Percentiles rank a stretch among this genome's conserved stretches.
Evolutionary conservation across 1,284 basidiomycete genomes (phyloP).

Genomic region (Irpex sp.): DNA sequence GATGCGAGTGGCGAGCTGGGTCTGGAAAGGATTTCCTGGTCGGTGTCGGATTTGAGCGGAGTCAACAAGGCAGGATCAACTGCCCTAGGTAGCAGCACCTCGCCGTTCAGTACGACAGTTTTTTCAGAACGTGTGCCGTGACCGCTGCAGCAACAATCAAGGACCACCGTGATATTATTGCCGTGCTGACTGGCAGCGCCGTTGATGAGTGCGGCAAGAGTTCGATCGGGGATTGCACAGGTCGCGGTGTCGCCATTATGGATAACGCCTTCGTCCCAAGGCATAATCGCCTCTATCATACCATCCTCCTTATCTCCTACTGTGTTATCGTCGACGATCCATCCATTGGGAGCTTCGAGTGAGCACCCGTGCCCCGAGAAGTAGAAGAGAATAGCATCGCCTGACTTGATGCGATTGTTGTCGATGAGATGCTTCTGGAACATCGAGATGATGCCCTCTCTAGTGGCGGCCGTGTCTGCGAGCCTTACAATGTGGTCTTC

Average conservation of each 20-base stretch:
- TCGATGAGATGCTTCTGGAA: constrained; percentile 14
- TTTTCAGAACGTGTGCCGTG: constrained; percentile 3
- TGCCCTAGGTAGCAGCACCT: not conserved
- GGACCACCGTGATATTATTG: constrained; percentile 10
- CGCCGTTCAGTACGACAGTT: not conserved
- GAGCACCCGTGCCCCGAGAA: constrained; percentile 15
- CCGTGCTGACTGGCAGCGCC: constrained; percentile 3
- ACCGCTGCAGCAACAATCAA: constrained; percentile 12
- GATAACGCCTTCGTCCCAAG: constrained; percentile 8
- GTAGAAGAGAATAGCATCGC: constrained; percentile 12
- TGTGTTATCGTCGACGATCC: not conserved
- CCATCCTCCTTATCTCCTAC: not conserved
- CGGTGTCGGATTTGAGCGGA: not conserved
- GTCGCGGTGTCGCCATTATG: not conserved
- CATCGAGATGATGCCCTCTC: constrained; percentile 8
- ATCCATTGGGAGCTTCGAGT: constrained; percentile 1
- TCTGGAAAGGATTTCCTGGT: not conserved
- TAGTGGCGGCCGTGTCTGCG: constrained; percentile 3
- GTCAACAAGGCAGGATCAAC: not conserved
- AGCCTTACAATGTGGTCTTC: constrained; percentile 1
- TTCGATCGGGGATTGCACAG: constrained; percentile 11
- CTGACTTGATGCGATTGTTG: constrained; percentile 7
- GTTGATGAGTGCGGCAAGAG: constrained; percentile 6
- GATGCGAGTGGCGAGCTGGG: not conserved
- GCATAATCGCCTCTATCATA: constrained; percentile 9